Base-by-base conservation (phyloP, 2,329 filamentous ascomycete species). In the Pseudogymnoascus sp. region DNA sequence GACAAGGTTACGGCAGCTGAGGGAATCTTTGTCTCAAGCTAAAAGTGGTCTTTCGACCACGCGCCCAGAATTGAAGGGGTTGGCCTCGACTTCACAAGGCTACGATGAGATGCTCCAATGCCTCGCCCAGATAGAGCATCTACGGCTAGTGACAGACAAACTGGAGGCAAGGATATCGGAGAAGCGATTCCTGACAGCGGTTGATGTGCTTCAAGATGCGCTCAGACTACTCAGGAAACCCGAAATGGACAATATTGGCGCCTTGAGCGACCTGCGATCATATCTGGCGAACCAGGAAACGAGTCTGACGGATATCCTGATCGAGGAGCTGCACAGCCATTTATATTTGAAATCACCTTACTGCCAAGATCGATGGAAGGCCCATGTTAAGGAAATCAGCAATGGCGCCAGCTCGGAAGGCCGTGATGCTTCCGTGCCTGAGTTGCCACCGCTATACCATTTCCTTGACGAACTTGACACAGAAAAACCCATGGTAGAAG, bases 271-370 rank as follows among this genome's bases (percentile, higher is more conserved):
- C 69, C 77, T 99, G 68, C 85, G 91, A 63, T 86, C 86, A 70
- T 97, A 97, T 72, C 85, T 99, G 64, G 87, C 87, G 64, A 97
- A 96, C 72, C 96, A 99, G 73, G 95, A 99, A 77, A 90, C 88
- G 29, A 85, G 91, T 0, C 78, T 99, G 67, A 93, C 93, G 72
- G 95, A 99, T 72, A 97, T 97, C 62, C 75, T 99, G 63, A 87
- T 97, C n/a, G 95, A 99, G 74, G 95, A 99, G 75, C 80, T 99
- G 35, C 95, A 99, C 73, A 95, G 96, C 73, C 95, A 99, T 76
- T 81, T 99, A 3, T 99, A 99, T 73, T 85, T 99, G 40, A 97
- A 97, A 74, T 97, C 93, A 3, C 95, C 93, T 0, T 99, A 99
- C 73, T 97, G 93, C 72, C 92, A 96, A 73, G 91, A 96, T 73